Conservation (phyloP, 768 basidiomycete genomes). For the Termitomyces bulborhizus region DNA sequence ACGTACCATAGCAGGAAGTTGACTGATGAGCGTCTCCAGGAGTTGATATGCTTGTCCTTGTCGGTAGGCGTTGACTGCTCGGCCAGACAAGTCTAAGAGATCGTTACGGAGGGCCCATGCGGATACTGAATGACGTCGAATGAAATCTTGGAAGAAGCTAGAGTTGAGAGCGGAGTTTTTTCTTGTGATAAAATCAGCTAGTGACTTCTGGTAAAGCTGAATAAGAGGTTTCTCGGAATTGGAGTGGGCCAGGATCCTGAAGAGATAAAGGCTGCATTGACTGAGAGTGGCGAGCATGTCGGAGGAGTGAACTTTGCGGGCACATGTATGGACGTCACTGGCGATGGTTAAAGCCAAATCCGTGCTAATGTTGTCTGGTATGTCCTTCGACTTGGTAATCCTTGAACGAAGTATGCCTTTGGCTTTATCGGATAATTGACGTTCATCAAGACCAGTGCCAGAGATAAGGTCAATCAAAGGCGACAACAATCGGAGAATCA, state of each 20-base stretch:
- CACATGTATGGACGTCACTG: constrained; percentile 63
- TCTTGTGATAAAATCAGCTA: constrained; percentile 71
- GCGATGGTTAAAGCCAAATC: constrained; percentile 43
- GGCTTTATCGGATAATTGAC: constrained; percentile 86
- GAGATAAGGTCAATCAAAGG: constrained; percentile 76
- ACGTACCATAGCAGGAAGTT: constrained; percentile 45
- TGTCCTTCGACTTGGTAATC: constrained; percentile 68
- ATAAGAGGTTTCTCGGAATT: constrained; percentile 41
- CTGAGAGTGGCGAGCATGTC: constrained; percentile 62
- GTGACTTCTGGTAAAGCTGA: constrained; percentile 55
- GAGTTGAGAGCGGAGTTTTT: constrained; percentile 75
- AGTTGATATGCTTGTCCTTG: constrained; percentile 71
- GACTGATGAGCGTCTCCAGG: constrained; percentile 55
- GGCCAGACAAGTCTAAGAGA: constrained; percentile 48
- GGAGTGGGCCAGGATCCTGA: constrained; percentile 38
- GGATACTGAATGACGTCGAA: constrained; percentile 53
- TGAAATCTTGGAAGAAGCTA: constrained; percentile 73
- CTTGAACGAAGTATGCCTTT: constrained; percentile 70
- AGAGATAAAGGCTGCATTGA: constrained; percentile 65
- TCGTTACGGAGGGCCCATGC: constrained; percentile 63
- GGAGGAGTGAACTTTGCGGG: constrained; percentile 56
- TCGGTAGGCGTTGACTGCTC: constrained; percentile 73
- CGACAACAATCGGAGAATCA: constrained; percentile 58
- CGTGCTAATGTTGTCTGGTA: constrained; percentile 42
- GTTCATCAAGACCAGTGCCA: constrained; percentile 66